phyloP scores from a whole-genome alignment of 2,329 filamentous ascomycete genomes.

The Alternaria alternata region DNA sequence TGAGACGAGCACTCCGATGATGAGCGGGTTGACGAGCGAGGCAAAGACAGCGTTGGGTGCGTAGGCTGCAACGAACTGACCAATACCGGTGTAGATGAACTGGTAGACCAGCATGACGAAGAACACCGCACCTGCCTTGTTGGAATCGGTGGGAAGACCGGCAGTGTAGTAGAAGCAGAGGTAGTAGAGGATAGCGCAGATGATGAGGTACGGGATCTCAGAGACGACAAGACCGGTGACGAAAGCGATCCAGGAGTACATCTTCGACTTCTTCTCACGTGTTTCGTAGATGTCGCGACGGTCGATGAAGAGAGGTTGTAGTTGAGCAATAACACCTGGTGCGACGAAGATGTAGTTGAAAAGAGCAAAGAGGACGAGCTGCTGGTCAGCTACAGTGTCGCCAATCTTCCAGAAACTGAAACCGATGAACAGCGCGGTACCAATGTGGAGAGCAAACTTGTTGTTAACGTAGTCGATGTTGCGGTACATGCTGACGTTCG shows the following conservation, averaged over 20 bases:
- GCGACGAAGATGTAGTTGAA: conserved; percentile 59
- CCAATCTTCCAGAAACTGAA: conserved; percentile 42
- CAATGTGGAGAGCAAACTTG: conserved; percentile 36
- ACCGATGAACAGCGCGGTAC: conserved; percentile 35
- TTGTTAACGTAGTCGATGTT: conserved; percentile 40
- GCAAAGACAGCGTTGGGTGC: conserved; percentile 57
- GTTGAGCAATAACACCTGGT: conserved; percentile 51
- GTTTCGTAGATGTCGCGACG: conserved; percentile 62
- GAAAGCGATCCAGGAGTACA: conserved; percentile 78
- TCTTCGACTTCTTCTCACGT: conserved; percentile 69
- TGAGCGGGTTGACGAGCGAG: conserved; percentile 59
- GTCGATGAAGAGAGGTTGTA: conserved; percentile 57
- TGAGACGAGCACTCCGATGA: conserved; percentile 30
- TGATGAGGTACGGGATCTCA: conserved; percentile 71
- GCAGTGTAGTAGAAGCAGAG: conserved; percentile 70
- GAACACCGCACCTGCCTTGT: conserved; percentile 62
- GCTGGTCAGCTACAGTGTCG: conserved; percentile 47
- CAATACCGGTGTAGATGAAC: conserved; percentile 65
- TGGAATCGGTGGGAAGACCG: conserved; percentile 47
- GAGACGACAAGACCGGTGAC: conserved; percentile 73
- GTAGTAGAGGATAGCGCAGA: conserved; percentile 69
- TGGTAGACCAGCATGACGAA: conserved; percentile 67
- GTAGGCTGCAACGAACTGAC: conserved; percentile 63
- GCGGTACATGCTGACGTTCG: conserved; percentile 34
- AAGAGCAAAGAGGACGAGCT: conserved; percentile 56